Evolutionary conservation across 306 rosid genomes (phyloP).

Genomic region (Neltuma alba): DNA sequence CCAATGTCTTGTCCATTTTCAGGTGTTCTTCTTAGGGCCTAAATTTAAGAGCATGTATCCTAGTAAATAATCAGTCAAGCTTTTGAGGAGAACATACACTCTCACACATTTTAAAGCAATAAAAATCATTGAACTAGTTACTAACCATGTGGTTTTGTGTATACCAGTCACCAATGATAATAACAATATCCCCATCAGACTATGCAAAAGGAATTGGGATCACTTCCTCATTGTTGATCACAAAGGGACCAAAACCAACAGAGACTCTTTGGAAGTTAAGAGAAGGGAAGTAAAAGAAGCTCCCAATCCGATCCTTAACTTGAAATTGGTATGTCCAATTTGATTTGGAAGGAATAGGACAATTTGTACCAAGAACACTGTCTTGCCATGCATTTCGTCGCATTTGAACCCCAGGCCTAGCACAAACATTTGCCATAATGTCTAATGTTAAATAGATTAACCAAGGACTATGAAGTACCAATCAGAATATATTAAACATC

Average conservation of each 20-base stretch:
- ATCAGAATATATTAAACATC: background rate
- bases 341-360: constrained; percentile 65
- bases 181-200: background rate
- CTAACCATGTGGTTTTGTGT: constrained; percentile 35
- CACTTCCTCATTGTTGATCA: background rate
- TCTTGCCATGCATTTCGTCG: constrained; percentile 75
- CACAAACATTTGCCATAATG: constrained; percentile 21
- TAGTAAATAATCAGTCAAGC: background rate
- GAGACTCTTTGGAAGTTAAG: constrained; percentile 61
- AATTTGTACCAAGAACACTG: constrained; percentile 60
- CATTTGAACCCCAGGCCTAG: constrained; percentile 87
- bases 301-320: constrained; percentile 75
- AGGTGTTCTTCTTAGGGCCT: constrained; percentile 4
- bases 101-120: background rate
- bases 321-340: constrained; percentile 77
- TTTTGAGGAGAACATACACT: background rate
- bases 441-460: constrained; percentile 3
- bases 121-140: background rate
- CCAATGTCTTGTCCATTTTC: constrained; percentile 1
- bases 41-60: background rate
- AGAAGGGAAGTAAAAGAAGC: constrained; percentile 68
- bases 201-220: constrained; percentile 1
- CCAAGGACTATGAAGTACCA: background rate
- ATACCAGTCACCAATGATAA: constrained; percentile 12
- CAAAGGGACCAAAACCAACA: constrained; percentile 59